phyloP scores from a whole-genome alignment of 257 asterid genomes.

The Catharanthus roseus region DNA sequence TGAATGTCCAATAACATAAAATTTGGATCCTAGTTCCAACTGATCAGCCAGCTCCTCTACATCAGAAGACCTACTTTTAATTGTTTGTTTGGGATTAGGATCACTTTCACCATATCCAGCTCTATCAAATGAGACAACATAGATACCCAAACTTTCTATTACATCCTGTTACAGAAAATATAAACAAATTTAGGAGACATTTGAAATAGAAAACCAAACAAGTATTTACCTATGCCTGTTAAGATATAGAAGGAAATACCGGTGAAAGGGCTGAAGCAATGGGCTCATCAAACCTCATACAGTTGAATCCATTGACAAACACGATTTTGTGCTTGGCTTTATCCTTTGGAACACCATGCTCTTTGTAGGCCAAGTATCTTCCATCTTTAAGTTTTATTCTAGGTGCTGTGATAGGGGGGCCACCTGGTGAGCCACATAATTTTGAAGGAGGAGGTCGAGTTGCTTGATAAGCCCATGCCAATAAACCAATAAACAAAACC shows the following conservation, averaged over 20 bases:
- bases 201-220: neutral
- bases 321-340: constrained; percentile 61
- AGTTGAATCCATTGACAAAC: constrained; percentile 58
- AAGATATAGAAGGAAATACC: constrained; percentile 25
- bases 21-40: constrained; percentile 69
- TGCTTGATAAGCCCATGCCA: constrained; percentile 78
- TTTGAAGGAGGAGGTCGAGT: constrained; percentile 65
- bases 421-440: constrained; percentile 53
- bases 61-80: constrained; percentile 60
- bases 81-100: constrained; percentile 59
- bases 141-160: constrained; percentile 52
- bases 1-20: constrained; percentile 69
- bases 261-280: constrained; percentile 39
- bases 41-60: constrained; percentile 84
- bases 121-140: constrained; percentile 74
- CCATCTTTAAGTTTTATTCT: constrained; percentile 82
- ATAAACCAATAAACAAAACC: constrained; percentile 47
- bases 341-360: constrained; percentile 61
- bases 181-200: too few species aligned
- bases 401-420: constrained; percentile 65
- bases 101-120: constrained; percentile 98
- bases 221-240: neutral
- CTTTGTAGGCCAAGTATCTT: constrained; percentile 72
- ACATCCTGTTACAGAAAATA: constrained; percentile 39
- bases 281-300: constrained; percentile 43